These are phyloP conservation scores for Botrytis squamosa DNA, from an alignment of 2,329 filamentous ascomycete genomes.

Conservation along the genomic window DNA sequence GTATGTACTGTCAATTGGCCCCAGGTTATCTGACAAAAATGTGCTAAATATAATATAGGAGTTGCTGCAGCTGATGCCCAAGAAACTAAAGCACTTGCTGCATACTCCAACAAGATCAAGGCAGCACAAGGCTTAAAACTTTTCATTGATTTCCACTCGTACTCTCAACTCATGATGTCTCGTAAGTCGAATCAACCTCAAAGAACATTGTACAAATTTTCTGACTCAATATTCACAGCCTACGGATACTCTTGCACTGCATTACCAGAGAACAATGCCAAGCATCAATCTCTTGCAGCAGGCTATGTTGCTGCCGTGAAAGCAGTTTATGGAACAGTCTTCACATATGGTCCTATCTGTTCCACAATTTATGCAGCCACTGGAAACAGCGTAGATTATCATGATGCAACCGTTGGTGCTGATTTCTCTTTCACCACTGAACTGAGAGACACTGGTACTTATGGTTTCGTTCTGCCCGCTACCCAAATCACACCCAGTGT, in stretches of 20 bases:
- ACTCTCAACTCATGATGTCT: conserved; percentile 58
- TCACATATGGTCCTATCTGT: conserved; percentile 51
- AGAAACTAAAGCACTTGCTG: conserved; percentile 52
- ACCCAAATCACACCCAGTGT: conserved; percentile 48
- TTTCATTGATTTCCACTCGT: conserved; percentile 66
- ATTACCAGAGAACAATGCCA: conserved; percentile 47
- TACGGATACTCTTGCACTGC: conserved; percentile 60
- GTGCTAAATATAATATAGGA: conserved; percentile 35
- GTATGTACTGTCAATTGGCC: conserved; percentile 25
- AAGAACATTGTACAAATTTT: background rate
- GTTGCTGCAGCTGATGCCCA: conserved; percentile 46
- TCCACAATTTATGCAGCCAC: conserved; percentile 59
- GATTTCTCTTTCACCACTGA: conserved; percentile 47
- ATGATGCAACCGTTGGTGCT: conserved; percentile 42
- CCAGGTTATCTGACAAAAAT: background rate
- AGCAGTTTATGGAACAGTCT: conserved; percentile 50
- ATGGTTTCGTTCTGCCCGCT: conserved; percentile 51
- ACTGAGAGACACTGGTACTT: conserved; percentile 48
- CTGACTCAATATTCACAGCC: conserved; percentile 32
- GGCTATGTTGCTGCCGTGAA: conserved; percentile 53
- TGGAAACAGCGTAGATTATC: conserved; percentile 47
- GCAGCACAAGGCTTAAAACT: conserved; percentile 52
- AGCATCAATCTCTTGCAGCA: conserved; percentile 50
- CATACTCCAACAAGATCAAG: conserved; percentile 47
- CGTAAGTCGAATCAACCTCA: conserved; percentile 32